These are phyloP conservation scores for Dipodascopsis uninucleata DNA, from an alignment of 805 yeast species.

Conservation along the genomic window DNA sequence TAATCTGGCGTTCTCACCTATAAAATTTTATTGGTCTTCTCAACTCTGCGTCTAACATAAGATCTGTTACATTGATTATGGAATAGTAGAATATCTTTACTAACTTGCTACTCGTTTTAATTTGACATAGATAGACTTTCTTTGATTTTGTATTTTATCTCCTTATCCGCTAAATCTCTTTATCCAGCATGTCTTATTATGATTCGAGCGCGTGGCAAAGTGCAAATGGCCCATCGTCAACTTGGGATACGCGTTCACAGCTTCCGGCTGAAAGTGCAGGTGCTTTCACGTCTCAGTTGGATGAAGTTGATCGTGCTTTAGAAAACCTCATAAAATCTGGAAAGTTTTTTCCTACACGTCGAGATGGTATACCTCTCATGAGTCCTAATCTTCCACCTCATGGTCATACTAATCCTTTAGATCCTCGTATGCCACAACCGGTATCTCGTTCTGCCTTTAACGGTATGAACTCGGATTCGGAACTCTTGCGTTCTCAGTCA, in stretches of 20 bases:
- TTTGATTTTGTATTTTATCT: not conserved
- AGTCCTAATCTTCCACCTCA: conserved; percentile 15
- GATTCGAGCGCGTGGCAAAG: conserved; percentile 28
- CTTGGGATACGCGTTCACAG: conserved; percentile 26
- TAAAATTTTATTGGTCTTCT: no score
- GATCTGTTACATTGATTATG: no score
- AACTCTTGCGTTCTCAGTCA: conserved; percentile 24
- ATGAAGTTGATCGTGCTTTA: conserved; percentile 29
- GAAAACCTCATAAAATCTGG: conserved; percentile 30
- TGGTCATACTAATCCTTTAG: conserved; percentile 19
- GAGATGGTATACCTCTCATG: conserved; percentile 20
- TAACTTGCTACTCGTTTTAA: no score
- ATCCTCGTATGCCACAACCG: conserved; percentile 27
- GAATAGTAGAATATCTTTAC: no score
- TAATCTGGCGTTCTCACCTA: no score
- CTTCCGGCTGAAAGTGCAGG: conserved; percentile 25
- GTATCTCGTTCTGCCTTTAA: conserved; percentile 19
- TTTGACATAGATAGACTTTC: no score
- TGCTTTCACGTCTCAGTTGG: conserved; percentile 28
- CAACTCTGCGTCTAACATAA: no score
- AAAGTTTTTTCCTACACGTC: conserved; percentile 28
- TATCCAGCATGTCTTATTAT: conserved; percentile 24
- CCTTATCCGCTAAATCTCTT: not conserved
- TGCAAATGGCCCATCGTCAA: conserved; percentile 10
- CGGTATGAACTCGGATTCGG: conserved; percentile 21